Percentiles rank a stretch among this genome's conserved stretches.
Evolutionary conservation across 2,329 filamentous ascomycete genomes (phyloP).

Genomic region (Hirsutella minnesotensis): DNA sequence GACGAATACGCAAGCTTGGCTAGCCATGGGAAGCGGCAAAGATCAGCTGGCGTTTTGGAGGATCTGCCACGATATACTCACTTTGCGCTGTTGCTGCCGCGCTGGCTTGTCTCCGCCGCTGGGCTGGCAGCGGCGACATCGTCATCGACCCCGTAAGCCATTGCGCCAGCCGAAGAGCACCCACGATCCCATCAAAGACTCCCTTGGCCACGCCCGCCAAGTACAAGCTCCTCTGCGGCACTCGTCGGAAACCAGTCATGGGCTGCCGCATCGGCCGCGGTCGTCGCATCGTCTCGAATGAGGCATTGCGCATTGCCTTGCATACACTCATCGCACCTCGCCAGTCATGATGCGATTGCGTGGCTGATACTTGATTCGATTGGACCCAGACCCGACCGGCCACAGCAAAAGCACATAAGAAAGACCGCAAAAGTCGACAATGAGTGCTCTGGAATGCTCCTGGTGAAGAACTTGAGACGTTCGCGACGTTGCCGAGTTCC

Average conservation of each 20-base stretch:
- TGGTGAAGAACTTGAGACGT: too few species aligned
- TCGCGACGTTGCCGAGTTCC: background rate
- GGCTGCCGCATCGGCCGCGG: background rate
- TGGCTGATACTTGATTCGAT: too few species aligned
- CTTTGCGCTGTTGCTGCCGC: background rate
- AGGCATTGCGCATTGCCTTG: conserved; percentile 9
- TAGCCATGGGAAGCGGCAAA: background rate
- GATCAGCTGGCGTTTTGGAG: background rate
- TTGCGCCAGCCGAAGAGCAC: background rate
- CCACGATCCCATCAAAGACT: background rate
- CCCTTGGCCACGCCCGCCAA: conserved; percentile 2
- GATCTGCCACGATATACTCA: background rate
- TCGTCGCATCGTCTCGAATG: conserved; percentile 2
- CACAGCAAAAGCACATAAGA: too few species aligned
- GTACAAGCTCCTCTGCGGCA: conserved; percentile 5
- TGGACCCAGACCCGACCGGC: too few species aligned
- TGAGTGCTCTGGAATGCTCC: too few species aligned
- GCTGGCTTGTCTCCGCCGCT: background rate
- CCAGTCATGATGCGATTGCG: conserved; percentile 5
- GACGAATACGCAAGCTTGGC: background rate
- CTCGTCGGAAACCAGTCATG: background rate
- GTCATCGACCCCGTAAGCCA: background rate
- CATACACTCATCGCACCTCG: conserved; percentile 8
- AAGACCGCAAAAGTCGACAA: too few species aligned
- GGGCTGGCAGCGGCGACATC: background rate